These are phyloP conservation scores for Xylaria nigripes DNA, from an alignment of 495 filamentous ascomycete genomes.

Conservation along the genomic window DNA sequence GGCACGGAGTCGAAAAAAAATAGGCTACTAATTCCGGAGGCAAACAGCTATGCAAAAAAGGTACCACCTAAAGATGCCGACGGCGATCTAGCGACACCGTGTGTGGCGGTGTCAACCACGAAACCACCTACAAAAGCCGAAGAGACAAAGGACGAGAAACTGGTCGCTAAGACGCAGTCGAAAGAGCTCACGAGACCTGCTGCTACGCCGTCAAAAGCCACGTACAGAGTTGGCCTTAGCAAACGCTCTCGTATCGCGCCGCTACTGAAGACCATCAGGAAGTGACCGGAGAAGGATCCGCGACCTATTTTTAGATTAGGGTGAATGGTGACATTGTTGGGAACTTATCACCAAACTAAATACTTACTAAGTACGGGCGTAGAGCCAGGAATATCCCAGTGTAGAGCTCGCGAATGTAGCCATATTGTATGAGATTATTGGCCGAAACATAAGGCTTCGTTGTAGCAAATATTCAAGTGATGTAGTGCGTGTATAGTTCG, in stretches of 20 bases:
- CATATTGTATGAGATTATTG: no score
- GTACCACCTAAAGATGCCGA: slow-evolving; percentile 9
- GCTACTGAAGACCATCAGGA: slow-evolving; percentile 55
- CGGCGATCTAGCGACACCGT: slow-evolving; percentile 12
- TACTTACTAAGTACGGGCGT: neutral
- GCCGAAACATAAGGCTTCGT: no score
- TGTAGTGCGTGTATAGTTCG: no score
- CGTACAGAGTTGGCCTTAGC: slow-evolving; percentile 61
- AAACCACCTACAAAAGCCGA: neutral
- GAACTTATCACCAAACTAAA: neutral
- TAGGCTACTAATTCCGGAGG: slow-evolving; percentile 12
- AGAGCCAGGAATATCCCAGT: neutral
- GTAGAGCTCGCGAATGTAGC: neutral
- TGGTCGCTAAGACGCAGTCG: slow-evolving; percentile 2
- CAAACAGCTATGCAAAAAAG: slow-evolving; percentile 11
- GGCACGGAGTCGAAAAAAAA: neutral
- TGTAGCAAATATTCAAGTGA: no score
- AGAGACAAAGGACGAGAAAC: slow-evolving; percentile 7
- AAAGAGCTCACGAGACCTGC: slow-evolving; percentile 8
- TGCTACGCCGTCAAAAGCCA: slow-evolving; percentile 35
- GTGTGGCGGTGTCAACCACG: slow-evolving; percentile 3
- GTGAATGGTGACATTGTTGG: neutral
- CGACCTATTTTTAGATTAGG: neutral
- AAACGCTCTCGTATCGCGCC: slow-evolving; percentile 57
- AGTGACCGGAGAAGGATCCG: neutral